Conservation (phyloP, 441 rosid species). For the Pelargonium cotyledonis region DNA sequence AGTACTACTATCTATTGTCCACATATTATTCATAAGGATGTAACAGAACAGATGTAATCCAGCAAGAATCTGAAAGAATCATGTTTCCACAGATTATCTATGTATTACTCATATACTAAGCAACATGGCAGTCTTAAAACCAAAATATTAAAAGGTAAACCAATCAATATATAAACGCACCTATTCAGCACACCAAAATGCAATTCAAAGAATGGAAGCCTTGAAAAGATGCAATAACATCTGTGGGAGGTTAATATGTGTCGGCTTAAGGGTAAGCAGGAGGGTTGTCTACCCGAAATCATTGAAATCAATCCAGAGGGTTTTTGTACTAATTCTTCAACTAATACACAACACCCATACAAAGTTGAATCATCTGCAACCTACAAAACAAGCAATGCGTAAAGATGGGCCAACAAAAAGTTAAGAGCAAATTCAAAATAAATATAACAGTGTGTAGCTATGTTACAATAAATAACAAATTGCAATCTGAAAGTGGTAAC, state of each 20-base stretch:
- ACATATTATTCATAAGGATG: no score
- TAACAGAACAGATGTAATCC: no score
- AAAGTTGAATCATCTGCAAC: constrained; percentile 92
- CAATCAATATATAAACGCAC: constrained; percentile 26
- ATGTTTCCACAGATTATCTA: no score
- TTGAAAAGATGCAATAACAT: constrained; percentile 93
- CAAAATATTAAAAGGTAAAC: no score
- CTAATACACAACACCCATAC: constrained; percentile 88
- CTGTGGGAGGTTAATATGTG: constrained; percentile 74
- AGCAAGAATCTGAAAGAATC: no score
- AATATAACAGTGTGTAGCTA: neutral
- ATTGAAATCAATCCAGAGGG: constrained; percentile 89
- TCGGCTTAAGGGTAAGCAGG: constrained; percentile 56
- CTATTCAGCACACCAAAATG: constrained; percentile 88
- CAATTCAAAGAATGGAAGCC: constrained; percentile 89
- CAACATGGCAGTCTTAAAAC: no score
- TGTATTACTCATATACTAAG: no score
- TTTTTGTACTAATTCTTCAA: constrained; percentile 82
- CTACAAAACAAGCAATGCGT: constrained; percentile 29
- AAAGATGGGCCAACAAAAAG: constrained; percentile 7
- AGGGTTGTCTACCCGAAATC: constrained; percentile 60
- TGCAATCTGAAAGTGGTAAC: neutral
- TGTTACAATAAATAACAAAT: no score
- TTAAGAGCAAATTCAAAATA: neutral
- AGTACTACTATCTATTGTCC: no score